Base-by-base conservation (phyloP, 2,329 filamentous ascomycete species). In the Pseudocercospora macadamiae region DNA sequence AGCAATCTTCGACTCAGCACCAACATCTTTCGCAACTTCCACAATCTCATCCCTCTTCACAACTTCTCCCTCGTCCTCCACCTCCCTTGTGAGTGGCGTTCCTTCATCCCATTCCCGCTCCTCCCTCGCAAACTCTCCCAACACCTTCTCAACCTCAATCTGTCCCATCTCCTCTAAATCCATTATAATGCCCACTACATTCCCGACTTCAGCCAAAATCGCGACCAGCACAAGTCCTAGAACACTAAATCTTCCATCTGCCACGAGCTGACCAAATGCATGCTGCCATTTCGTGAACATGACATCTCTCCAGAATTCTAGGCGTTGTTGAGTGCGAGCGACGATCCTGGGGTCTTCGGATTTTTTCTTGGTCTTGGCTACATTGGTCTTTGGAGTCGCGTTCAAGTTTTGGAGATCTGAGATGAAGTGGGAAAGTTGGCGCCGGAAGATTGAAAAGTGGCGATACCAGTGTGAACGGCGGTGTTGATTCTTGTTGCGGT, bases 401-500 rank as follows among this genome's bases (percentile, higher is more conserved):
- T 64, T 52, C 10, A 72, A 65, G 8, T 64, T 56, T n/a, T 58
- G 53, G 23, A 70, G 51, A 8, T 68, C 72, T 1, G 62, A 58
- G 1, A 81, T 67, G 2, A 96, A 76, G 55, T 82, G 81, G 7
- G 77, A 76, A 7, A 89, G 73, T 57, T 86, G 82, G 47, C 90
- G 88, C 32, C 90, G 86, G 64, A 97, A 82, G 64, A 88, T 82
- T 54, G 83, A 83, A 61, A 97, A 85, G 68, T 79, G 80, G 68
- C 86, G 84, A 86, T 90, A 97, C 93, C 93, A 99, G 71, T 86
- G 85, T 26, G 87, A 84, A 62, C 83, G 81, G 55, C 87, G 87
- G 75, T 97, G 93, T 77, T 97, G 93, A 77, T 97, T 97, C 71
- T 87, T 88, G 79, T 97, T 95, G 68, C 92, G 90, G 72, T 91